Evolutionary conservation across 257 asterid genomes (phyloP).

Genomic region (Ilex aquifolium): DNA sequence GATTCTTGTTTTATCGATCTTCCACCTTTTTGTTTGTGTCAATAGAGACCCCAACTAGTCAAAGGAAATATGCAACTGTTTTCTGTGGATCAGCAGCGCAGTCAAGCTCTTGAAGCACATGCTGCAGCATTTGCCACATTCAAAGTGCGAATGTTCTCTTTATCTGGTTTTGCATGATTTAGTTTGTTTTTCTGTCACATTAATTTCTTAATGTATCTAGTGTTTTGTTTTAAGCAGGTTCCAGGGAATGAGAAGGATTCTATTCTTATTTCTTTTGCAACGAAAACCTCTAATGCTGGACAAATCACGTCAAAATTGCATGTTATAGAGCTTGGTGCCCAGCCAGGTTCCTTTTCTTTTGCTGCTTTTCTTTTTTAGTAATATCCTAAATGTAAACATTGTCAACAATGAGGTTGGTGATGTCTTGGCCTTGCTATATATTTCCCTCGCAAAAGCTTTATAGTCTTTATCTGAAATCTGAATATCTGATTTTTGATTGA

Average conservation of each 20-base stretch:
- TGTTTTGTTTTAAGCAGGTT: conserved; percentile 42
- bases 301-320: conserved; percentile 86
- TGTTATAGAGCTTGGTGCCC: conserved; percentile 97
- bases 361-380: background rate
- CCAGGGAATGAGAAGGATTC: conserved; percentile 92
- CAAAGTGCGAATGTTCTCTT: conserved; percentile 41
- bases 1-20: conserved; percentile 11
- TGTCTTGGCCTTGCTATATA: background rate
- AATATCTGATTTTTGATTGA: no score
- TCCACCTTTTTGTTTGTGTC: conserved; percentile 7
- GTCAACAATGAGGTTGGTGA: background rate
- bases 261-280: conserved; percentile 85
- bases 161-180: conserved; percentile 6
- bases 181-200: conserved; percentile 12
- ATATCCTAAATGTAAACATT: no score
- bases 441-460: conserved; percentile 1
- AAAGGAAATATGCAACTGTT: conserved; percentile 96
- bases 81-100: conserved; percentile 95
- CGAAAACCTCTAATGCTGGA: conserved; percentile 79
- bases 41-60: conserved; percentile 90
- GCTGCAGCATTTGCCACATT: conserved; percentile 92
- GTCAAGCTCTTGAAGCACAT: conserved; percentile 99
- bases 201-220: conserved; percentile 5
- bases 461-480: conserved; percentile 6
- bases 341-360: conserved; percentile 54